phyloP scores from a whole-genome alignment of 225 moss, liverwort and hornwort genomes.

The Polytrichum commune region DNA sequence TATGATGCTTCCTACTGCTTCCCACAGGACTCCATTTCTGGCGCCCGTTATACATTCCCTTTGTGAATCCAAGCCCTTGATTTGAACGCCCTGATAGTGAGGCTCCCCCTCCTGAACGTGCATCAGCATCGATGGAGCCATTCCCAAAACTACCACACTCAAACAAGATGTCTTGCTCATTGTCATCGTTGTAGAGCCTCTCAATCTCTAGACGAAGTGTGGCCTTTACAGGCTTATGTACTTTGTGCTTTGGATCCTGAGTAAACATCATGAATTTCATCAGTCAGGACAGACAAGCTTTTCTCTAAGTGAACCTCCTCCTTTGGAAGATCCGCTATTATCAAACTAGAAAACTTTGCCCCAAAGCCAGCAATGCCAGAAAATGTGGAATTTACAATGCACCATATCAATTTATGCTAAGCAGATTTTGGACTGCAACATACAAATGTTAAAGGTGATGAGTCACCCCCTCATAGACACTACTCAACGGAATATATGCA shows the following conservation, averaged over 20 bases:
- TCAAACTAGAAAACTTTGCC: not conserved
- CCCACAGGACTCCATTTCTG: constrained; percentile 68
- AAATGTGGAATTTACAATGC: too few species aligned
- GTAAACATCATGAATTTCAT: not conserved
- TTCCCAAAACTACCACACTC: constrained; percentile 93
- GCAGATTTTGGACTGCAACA: too few species aligned
- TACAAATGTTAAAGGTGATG: too few species aligned
- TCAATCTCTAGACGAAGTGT: constrained; percentile 93
- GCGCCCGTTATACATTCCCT: constrained; percentile 73
- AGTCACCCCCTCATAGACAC: too few species aligned
- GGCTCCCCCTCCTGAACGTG: constrained; percentile 58
- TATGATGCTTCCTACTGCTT: constrained; percentile 41
- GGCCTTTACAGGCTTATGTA: constrained; percentile 97
- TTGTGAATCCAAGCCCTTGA: constrained; percentile 68
- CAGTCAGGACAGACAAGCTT: not conserved
- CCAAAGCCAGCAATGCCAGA: not conserved
- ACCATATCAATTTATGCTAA: too few species aligned
- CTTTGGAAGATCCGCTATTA: not conserved
- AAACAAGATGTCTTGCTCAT: constrained; percentile 75
- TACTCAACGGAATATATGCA: too few species aligned
- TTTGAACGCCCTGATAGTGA: constrained; percentile 71
- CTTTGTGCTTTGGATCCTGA: constrained; percentile 95
- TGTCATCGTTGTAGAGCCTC: constrained; percentile 69
- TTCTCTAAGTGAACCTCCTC: not conserved
- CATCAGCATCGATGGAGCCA: constrained; percentile 86